Evolutionary conservation across 1,284 basidiomycete genomes (phyloP).

Genomic region (Tranzscheliella williamsii): DNA sequence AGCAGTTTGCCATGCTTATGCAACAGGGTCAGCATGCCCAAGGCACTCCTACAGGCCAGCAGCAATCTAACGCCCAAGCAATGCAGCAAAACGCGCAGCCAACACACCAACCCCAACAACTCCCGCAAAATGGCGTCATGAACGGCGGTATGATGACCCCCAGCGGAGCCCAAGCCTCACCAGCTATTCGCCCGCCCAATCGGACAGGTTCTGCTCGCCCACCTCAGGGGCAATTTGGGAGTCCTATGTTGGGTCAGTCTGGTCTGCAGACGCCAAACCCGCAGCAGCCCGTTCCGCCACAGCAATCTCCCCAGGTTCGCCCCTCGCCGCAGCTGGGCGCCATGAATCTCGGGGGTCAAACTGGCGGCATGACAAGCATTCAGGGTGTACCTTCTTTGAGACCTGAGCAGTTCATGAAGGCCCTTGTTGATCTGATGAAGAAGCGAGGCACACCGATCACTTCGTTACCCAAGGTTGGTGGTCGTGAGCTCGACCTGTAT

Average conservation of each 20-base stretch:
- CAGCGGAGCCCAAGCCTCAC: slow-evolving; percentile 17
- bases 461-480: slow-evolving; percentile 41
- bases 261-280: slow-evolving; percentile 11
- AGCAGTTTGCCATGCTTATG: slow-evolving; percentile 25
- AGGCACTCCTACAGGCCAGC: slow-evolving; percentile 6
- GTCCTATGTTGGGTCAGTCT: slow-evolving; percentile 31
- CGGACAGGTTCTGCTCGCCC: slow-evolving; percentile 30
- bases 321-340: slow-evolving; percentile 31
- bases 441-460: slow-evolving; percentile 50
- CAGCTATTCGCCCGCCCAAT: slow-evolving; percentile 29
- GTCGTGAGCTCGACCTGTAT: slow-evolving; percentile 49
- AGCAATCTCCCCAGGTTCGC: slow-evolving; percentile 26
- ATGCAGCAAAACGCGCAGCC: slow-evolving; percentile 12
- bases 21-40: slow-evolving; percentile 24
- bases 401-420: slow-evolving; percentile 55
- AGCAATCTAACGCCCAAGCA: slow-evolving; percentile 6
- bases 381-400: slow-evolving; percentile 34
- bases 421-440: slow-evolving; percentile 49
- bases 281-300: slow-evolving; percentile 19
- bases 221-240: slow-evolving; percentile 30
- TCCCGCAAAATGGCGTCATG: slow-evolving; percentile 12
- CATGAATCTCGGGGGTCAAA: slow-evolving; percentile 9
- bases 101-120: slow-evolving; percentile 18
- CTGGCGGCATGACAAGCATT: slow-evolving; percentile 22
- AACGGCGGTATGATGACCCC: slow-evolving; percentile 12